Evolutionary conservation across 768 basidiomycete species (phyloP), one percentile per base, ranked within the genome.

Genomic region (Leucocoprinus sp.): DNA sequence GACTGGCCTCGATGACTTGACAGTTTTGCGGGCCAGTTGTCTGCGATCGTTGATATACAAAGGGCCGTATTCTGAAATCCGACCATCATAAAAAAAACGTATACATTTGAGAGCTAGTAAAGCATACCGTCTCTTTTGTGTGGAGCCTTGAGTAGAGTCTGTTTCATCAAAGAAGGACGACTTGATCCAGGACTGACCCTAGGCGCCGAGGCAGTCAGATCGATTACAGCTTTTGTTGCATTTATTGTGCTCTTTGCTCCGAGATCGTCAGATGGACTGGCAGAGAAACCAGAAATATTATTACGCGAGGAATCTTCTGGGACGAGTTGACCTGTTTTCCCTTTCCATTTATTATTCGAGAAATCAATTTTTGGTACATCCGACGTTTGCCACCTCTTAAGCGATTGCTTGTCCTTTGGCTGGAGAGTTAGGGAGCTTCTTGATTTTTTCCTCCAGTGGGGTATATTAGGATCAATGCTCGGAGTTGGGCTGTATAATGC

Each of bases 1-100:
- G 5, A 24, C 24, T 3, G 34, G 39, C 18, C 36, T 41, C 14
- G 22, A 37, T 19, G 24, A 33, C 14, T 23, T 40, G 14, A 14
- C 29, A 3, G 46, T 35, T 9, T 48, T 48, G 3, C 46, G 29
- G 15, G 46, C 46, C 35, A 48, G 2, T 8, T 48, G 46, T 12
- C 33, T 28, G 7, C 27, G 11, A n/a, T 38, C 8, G 8, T 38
- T 23, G 19, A 45, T 28, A 26, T 21, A 28, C 8, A 38, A 33
- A 9, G 44, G 44, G 7, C 27, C 43, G 5, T 24, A 8, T 11
- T 27, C 34, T 44, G 15, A 18, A 2, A 11, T 18, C 4, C 35
- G 8, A 37, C 27, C 36, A 37, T 22, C 35, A 24, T 3, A 26
- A 14, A 4, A 26, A 11, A n/a, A n/a, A n/a, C n/a, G 5, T 29